Base-by-base conservation (phyloP, 192 early-diverging fungal species). In the Funneliformis mosseae region DNA sequence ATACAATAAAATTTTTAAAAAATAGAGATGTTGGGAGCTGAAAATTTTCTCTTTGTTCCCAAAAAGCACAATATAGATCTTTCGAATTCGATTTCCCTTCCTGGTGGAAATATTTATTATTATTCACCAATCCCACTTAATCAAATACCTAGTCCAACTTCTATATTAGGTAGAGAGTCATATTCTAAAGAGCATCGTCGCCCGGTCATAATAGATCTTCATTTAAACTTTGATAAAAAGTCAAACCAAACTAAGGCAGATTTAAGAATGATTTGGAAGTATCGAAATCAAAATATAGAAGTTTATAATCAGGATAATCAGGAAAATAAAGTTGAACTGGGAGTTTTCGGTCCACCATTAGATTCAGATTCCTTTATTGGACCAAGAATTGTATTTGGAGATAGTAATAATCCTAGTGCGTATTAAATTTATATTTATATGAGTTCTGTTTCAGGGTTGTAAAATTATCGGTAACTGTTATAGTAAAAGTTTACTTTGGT, bases 171-270 rank as follows among this genome's bases (percentile, higher is more conserved):
- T 38, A 67, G 11, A 28, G 33, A 18, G 25, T 11, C 25, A 38
- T 66, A 66, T 27, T 70, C 39, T 70, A 70, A 67, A 67, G 64
- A 67, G 33, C 8, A 67, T 38, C 25, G 16, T 38, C 25, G 64
- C 11, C 64, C 64, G 16, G 14, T 18, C 21, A 38, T 70, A n/a
- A 39, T 70, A 42, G 68, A 70, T 5, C 39, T 70, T 70, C 21
- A 70, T 70, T 70, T 70, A 14, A 43, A 21, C 6, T 70, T 70
- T 70, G 68, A 70, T n/a, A 39, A 70, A 43, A 42, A 70, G 8
- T 10, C 39, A 6, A 38, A 70, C 9, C 14, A 70, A 70, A 38
- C 39, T 21, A 70, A 39, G 5, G 39, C 39, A n/a, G 68, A 70
- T 25, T 42, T 70, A n/a, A 70, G 68, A 41, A 21, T 70, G 33